These are phyloP conservation scores for Penicillium glabrum DNA, from an alignment of 2,329 filamentous ascomycete species.

Conservation along the genomic window DNA sequence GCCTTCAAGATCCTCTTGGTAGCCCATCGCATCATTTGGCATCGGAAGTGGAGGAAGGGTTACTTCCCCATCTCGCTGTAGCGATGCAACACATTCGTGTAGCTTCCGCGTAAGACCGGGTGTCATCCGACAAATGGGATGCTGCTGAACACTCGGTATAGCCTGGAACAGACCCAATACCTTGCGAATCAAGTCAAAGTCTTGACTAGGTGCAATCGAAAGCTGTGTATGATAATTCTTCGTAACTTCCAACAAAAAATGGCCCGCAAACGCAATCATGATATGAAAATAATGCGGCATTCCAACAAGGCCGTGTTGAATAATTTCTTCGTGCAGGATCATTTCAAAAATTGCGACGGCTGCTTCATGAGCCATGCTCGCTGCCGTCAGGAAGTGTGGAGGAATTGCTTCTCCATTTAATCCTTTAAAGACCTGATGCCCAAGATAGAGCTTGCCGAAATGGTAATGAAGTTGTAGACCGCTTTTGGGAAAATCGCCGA, in stretches of 20 bases:
- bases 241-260: slow-evolving; percentile 42
- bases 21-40: slow-evolving; percentile 1
- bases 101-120: slow-evolving; percentile 22
- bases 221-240: slow-evolving; percentile 39
- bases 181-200: slow-evolving; percentile 17
- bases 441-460: slow-evolving; percentile 50
- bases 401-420: slow-evolving; percentile 38
- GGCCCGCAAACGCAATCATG: slow-evolving; percentile 44
- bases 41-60: not conserved
- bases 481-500: slow-evolving; percentile 49
- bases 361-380: slow-evolving; percentile 30
- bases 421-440: slow-evolving; percentile 49
- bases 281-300: slow-evolving; percentile 46
- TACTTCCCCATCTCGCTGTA: slow-evolving; percentile 4
- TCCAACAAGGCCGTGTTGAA: slow-evolving; percentile 38
- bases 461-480: slow-evolving; percentile 50
- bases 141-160: slow-evolving; percentile 20
- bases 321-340: slow-evolving; percentile 37
- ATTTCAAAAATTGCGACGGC: slow-evolving; percentile 41
- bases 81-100: slow-evolving; percentile 15
- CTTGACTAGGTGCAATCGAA: slow-evolving; percentile 27
- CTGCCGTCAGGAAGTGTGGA: slow-evolving; percentile 29
- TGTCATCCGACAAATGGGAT: slow-evolving; percentile 26
- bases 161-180: slow-evolving; percentile 19
- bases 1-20: not conserved